Base-by-base conservation (phyloP, 345 rosid genomes). In the Acer campestre region DNA sequence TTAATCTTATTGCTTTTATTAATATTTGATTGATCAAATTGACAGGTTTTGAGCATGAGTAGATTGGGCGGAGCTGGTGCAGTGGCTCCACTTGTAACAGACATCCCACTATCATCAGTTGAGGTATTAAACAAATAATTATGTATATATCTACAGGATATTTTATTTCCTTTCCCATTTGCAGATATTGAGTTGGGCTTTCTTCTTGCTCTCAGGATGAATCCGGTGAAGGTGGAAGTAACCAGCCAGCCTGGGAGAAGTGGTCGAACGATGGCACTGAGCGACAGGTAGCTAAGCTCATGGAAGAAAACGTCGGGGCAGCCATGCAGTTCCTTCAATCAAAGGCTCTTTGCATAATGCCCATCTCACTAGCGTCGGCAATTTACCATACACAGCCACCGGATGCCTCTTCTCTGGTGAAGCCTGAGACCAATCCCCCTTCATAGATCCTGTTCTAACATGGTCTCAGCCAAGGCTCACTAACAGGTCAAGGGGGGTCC, bases 251-350 rank as follows among this genome's bases (percentile, higher is more conserved):
- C 0, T 97, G 99, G 99, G 99, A 97, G 84, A 97, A 94, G 77
- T 97, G 97, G 98, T 92, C 97, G 0, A 93, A 88, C 9, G 99
- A 94, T 58, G 99, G 98, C 10, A 97, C 99, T 1, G 99, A 97
- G 67, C 79, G 90, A 61, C 96, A 94, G 77, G 98, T 94, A 59
- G 98, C 99, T 18, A 97, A 97, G 83, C 88, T 97, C 23, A 97
- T 97, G 99, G 98, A 97, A 82, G 99, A 94, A 87, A 94, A 97
- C 14, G 94, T 97, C 0, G 99, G 99, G 49, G 86, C 99, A 0
- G 99, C 99, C 0, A 91, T 97, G 99, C 99, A 97, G 80, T 92
- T 94, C 78, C 95, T 97, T 38, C 99, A 97, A 44, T 93, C 99
- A 6, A 97, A 94, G 85, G 94, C 97, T 38, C 99, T 97, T 42